Base-by-base conservation (phyloP, 805 yeast genomes). In the Candida maltosa region DNA sequence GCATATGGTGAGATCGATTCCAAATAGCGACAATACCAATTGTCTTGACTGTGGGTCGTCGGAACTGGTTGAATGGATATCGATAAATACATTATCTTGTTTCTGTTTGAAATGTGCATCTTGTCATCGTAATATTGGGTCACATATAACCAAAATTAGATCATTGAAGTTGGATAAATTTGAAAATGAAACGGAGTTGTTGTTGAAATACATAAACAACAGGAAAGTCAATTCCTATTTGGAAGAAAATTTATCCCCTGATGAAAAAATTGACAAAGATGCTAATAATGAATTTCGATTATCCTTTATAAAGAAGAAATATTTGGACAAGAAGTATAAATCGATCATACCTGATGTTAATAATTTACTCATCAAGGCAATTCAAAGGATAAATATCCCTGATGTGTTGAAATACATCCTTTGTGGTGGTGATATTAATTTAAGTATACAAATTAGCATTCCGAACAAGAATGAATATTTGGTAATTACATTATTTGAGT, bases 81-180 rank as follows among this genome's bases (percentile, higher is more conserved):
- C 96, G 0, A 67, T 87, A 39, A 88, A 84, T 48, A 58, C 82
- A 27, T 58, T 87, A 36, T 78, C 79, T 19, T 76, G 82, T 3
- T 65, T 91, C 17, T 89, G 97, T 57, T 80, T 87, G 29, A 78
- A 80, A 33, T 89, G 97, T 49, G 80, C 96, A 0, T 88, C 95
- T 0, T 79, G 81, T n/a, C 97, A 89, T 56, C 68, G 96, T 37
- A 80, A 87, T 15, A 58, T 91, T 52, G 96, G 97, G 0, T 71
- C 95, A 0, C 88, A 83, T 44, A 70, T 87, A 4, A 76, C 93
- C 5, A 87, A 83, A 52, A 76, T 89, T 4, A 70, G 86, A 43
- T 86, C 95, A 1, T 63, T 89, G 35, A 80, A 76, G n/a, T 62
- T 86, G 29, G 97, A 89, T 53, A 73, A 75, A 19, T 72, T 80